A percentile compares a stretch with the other conserved stretches of the same genome.
Evolutionary conservation across 306 rosid genomes (phyloP).

Genomic region (Cotoneaster glaucophyllus): DNA sequence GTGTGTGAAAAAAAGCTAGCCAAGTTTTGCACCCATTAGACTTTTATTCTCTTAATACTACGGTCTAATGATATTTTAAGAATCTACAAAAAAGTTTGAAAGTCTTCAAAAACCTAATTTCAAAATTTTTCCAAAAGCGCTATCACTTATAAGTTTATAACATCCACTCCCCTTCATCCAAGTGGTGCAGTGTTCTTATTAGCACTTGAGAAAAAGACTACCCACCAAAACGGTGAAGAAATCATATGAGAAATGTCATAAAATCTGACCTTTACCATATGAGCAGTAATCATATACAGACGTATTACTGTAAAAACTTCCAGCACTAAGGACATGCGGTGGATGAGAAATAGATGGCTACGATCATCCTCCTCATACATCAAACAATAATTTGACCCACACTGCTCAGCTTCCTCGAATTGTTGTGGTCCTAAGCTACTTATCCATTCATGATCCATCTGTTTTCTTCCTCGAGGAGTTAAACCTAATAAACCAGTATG

Average conservation of each 20-base stretch:
- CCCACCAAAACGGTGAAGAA: not conserved
- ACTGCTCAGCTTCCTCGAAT: not conserved
- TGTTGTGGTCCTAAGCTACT: not conserved
- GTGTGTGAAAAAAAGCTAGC: not conserved
- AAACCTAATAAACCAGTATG: not conserved
- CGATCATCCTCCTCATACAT: not conserved
- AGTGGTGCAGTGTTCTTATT: not conserved
- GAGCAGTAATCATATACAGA: too few species aligned
- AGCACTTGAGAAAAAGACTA: constrained; percentile 1
- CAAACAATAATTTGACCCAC: not conserved
- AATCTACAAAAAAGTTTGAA: too few species aligned
- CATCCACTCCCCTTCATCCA: not conserved
- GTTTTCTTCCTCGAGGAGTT: not conserved
- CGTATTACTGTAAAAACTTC: not conserved
- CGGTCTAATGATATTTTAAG: not conserved
- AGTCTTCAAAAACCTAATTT: not conserved
- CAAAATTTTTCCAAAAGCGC: not conserved
- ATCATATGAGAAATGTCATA: not conserved
- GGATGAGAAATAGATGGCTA: not conserved
- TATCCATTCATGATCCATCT: not conserved
- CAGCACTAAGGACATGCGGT: not conserved
- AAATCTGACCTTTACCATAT: not conserved
- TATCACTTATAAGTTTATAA: not conserved
- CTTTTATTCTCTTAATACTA: too few species aligned
- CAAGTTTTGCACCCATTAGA: not conserved